These are phyloP conservation scores for Diaporthe amygdali DNA, from an alignment of 2,329 filamentous ascomycete species.

Conservation along the genomic window DNA sequence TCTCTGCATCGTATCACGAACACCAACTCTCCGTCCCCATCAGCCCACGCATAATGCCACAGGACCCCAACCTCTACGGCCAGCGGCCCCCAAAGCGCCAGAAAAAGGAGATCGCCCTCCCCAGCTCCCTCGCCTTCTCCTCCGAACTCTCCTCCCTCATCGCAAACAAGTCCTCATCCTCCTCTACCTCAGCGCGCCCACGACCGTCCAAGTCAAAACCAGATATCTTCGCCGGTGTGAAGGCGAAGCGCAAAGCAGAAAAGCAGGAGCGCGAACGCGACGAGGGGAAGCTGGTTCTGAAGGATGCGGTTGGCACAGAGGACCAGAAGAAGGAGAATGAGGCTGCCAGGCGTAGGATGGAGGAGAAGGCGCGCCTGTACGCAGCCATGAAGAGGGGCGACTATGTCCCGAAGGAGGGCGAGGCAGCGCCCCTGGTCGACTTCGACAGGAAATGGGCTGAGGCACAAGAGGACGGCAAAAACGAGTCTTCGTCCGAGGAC, in stretches of 20 bases:
- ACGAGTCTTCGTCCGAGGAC: conserved; percentile 42
- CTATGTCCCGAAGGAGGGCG: conserved; percentile 70
- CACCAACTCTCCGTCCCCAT: background rate
- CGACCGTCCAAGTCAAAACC: conserved; percentile 64
- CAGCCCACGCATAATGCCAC: conserved; percentile 51
- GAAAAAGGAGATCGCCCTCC: conserved; percentile 72
- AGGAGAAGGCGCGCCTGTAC: conserved; percentile 89
- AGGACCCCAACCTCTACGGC: conserved; percentile 79
- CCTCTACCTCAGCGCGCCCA: conserved; percentile 52
- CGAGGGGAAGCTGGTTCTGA: conserved; percentile 48
- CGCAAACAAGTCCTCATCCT: conserved; percentile 41
- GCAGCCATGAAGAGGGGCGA: conserved; percentile 91
- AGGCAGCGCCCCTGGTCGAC: conserved; percentile 77
- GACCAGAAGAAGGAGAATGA: conserved; percentile 72
- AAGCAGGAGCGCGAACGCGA: conserved; percentile 67
- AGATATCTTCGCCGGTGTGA: conserved; percentile 67
- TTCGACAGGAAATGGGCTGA: conserved; percentile 98
- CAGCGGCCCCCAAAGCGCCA: conserved; percentile 72
- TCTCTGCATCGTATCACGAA: background rate
- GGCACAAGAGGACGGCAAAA: conserved; percentile 51
- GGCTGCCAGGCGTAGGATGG: conserved; percentile 80
- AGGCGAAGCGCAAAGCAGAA: conserved; percentile 53
- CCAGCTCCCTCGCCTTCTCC: conserved; percentile 82
- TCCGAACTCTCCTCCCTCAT: conserved; percentile 86
- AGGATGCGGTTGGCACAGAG: conserved; percentile 59